These are phyloP conservation scores for Diplocarpon rosae DNA, from an alignment of 2,329 filamentous ascomycete genomes.

Conservation along the genomic window DNA sequence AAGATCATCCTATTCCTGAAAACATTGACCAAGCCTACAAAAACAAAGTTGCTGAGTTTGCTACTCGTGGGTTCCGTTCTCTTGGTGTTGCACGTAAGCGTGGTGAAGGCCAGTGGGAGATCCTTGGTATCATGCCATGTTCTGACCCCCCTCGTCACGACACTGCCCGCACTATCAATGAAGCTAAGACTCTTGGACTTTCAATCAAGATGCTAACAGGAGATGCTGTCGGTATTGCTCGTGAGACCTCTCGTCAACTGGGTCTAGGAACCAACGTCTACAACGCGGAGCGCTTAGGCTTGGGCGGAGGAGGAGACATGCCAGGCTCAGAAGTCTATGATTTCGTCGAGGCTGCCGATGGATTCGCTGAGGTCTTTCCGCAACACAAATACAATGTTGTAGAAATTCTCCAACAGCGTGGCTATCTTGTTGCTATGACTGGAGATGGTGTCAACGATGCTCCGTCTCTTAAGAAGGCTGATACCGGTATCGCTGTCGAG, in stretches of 20 bases:
- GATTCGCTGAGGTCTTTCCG: constrained; percentile 89
- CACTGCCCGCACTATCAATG: constrained; percentile 80
- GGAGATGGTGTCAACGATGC: constrained; percentile 94
- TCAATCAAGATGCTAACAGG: constrained; percentile 95
- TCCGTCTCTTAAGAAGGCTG: constrained; percentile 86
- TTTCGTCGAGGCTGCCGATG: constrained; percentile 90
- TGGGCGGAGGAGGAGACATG: constrained; percentile 85
- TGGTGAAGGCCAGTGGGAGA: constrained; percentile 72
- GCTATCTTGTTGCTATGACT: constrained; percentile 91
- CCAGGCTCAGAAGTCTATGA: constrained; percentile 88
- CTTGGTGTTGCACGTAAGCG: constrained; percentile 88
- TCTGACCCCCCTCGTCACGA: constrained; percentile 85
- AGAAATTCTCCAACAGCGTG: constrained; percentile 86
- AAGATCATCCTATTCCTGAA: constrained; percentile 69
- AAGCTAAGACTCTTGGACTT: constrained; percentile 77
- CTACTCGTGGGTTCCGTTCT: constrained; percentile 85
- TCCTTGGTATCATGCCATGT: constrained; percentile 91
- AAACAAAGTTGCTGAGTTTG: constrained; percentile 86
- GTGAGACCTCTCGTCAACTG: constrained; percentile 83
- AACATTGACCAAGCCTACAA: constrained; percentile 76
- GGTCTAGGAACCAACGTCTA: constrained; percentile 89
- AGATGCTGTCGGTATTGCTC: constrained; percentile 86
- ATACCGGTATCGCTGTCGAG: constrained; percentile 91
- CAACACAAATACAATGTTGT: constrained; percentile 95
- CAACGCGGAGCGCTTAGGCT: constrained; percentile 84